Conservation (phyloP, 192 early-diverging fungal species). For the Podila clonocystis region DNA sequence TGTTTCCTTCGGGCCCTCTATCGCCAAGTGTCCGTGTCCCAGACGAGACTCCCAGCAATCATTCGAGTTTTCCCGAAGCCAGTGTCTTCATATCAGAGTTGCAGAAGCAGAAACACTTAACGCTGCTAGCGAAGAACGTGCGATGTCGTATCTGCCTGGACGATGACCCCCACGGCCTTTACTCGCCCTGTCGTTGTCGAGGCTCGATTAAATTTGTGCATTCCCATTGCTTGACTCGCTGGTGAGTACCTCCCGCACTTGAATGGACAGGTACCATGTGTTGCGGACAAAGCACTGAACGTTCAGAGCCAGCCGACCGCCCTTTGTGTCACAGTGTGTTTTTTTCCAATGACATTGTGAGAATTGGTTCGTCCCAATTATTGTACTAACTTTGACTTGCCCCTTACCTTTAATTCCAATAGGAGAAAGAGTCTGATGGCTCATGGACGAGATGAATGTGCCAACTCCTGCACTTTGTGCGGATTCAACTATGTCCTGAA, state of each 20-base stretch:
- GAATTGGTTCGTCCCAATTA: too few species aligned
- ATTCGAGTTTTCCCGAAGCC: too few species aligned
- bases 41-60: neutral
- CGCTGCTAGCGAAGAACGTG: conserved; percentile 17
- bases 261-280: neutral
- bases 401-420: neutral
- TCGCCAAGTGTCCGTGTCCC: neutral
- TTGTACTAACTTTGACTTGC: too few species aligned
- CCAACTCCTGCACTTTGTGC: conserved; percentile 52
- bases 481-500: conserved; percentile 53
- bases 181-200: conserved; percentile 43
- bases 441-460: conserved; percentile 38
- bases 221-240: conserved; percentile 45
- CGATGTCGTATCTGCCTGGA: conserved; percentile 51
- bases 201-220: conserved; percentile 52
- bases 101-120: neutral
- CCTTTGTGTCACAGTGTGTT: too few species aligned
- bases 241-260: conserved; percentile 7
- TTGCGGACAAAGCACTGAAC: neutral
- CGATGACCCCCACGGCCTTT: conserved; percentile 42
- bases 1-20: too few species aligned
- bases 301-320: too few species aligned
- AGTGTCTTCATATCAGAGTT: neutral
- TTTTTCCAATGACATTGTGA: too few species aligned
- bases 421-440: conserved; percentile 54